Percentiles rank a stretch among this genome's conserved stretches.
These are phyloP conservation scores for Pythium angustatum DNA, from an alignment of 352 stramenopile genomes.

Conservation along the genomic window DNA sequence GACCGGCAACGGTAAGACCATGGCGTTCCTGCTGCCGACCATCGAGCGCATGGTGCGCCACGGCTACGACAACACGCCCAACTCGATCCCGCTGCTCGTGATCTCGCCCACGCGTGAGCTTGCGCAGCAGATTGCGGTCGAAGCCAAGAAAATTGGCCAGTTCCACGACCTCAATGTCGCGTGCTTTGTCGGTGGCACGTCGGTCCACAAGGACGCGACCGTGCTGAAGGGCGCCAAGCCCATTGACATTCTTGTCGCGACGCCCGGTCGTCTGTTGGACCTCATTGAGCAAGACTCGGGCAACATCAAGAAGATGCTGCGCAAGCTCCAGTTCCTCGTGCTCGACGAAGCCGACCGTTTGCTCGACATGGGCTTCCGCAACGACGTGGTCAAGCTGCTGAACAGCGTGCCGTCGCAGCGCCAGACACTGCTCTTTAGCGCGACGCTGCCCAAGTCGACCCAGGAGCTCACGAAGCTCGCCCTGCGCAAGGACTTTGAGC, in stretches of 20 bases:
- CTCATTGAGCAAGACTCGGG: conserved; percentile 93
- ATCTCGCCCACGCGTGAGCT: conserved; percentile 92
- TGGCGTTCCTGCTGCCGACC: conserved; percentile 63
- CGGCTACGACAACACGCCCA: conserved; percentile 18
- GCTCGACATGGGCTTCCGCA: conserved; percentile 95
- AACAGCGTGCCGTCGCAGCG: conserved; percentile 53
- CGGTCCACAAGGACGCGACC: conserved; percentile 72
- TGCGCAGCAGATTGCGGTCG: conserved; percentile 88
- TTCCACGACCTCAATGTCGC: conserved; percentile 77
- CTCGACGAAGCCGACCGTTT: conserved; percentile 97
- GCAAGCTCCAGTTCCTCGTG: conserved; percentile 62
- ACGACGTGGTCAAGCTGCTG: conserved; percentile 92
- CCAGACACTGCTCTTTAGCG: conserved; percentile 97
- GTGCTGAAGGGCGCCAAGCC: conserved; percentile 35
- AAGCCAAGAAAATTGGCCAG: conserved; percentile 84
- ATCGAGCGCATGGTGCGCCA: conserved; percentile 83
- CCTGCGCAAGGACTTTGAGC: conserved; percentile 82
- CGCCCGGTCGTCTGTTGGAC: conserved; percentile 95
- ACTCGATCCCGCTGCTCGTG: conserved; percentile 72
- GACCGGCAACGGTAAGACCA: conserved; percentile 84
- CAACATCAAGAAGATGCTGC: conserved; percentile 62
- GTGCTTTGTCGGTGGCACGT: conserved; percentile 89
- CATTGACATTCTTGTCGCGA: conserved; percentile 95
- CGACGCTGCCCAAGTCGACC: conserved; percentile 90
- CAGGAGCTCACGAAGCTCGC: conserved; percentile 86